Base-by-base conservation (phyloP, 768 basidiomycete genomes). In the Exsudoporus frostii region DNA sequence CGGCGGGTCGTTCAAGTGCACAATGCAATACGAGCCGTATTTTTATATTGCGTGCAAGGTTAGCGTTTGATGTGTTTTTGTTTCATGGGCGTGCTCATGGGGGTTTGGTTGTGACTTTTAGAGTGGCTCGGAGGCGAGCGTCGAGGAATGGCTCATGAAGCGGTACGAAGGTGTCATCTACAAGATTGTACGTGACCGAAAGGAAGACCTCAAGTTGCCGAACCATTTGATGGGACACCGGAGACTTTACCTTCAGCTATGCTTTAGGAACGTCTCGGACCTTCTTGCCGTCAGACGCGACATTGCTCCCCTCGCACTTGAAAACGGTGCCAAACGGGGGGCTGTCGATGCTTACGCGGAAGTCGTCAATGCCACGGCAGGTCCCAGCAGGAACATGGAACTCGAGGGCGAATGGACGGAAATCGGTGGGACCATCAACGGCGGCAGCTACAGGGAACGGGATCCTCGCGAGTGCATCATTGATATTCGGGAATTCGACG, bases 321-420 rank as follows among this genome's bases (percentile, higher is more conserved):
- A 89, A 38, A 99, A 99, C 57, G 81, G 88, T 52, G 88, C 92
- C 5, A 97, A 96, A 73, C 84, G 95, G 24, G 88, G 90, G 62
- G 96, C 97, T 0, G 87, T 98, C 13, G 97, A 98, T 68, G 94
- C 94, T 5, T 99, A 98, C 64, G 97, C 97, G 3, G 97, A 99
- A 63, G 93, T 98, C 20, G 83, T 99, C 56, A 87, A 83, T 56
- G 85, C 85, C 7, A 85, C 94, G 0, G 81, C 90, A 4, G 72
- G 78, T 30, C 81, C 85, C 3, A 77, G 75, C 52, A 82, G 83
- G 68, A 82, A 85, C 51, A 79, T 91, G 56, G 84, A 84, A 45
- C 73, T 88, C 22, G 89, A 90, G 42, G 82, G 80, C 19, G 85
- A 79, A 38, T 85, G 83, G 70, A 71, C 74, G 27, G 83, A 79